Conservation (phyloP, 176 grass and related monocot species). For the Secale cereale region DNA sequence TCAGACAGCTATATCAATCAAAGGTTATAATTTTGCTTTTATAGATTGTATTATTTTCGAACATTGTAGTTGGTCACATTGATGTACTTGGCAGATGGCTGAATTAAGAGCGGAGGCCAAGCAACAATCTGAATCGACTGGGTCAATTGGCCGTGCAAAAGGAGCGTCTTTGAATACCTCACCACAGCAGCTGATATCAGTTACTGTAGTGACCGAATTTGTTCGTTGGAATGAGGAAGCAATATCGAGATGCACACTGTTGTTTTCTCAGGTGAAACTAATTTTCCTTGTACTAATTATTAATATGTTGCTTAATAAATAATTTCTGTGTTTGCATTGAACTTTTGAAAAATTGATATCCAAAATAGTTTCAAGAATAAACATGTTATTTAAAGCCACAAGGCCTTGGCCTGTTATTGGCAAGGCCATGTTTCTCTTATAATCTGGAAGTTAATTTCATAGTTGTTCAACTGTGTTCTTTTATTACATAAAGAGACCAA, state of each 20-base stretch:
- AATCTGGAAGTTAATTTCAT: neutral
- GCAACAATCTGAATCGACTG: conserved; percentile 83
- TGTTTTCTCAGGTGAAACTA: conserved; percentile 81
- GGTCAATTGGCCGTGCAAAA: conserved; percentile 84
- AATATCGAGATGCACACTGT: conserved; percentile 85
- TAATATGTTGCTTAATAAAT: conserved; percentile 5
- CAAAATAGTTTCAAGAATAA: conserved; percentile 4
- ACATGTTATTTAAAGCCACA: conserved; percentile 7
- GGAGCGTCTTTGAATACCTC: conserved; percentile 60
- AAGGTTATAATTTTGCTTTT: conserved; percentile 61
- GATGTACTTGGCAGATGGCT: conserved; percentile 56
- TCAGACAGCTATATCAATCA: conserved; percentile 74
- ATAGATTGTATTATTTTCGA: conserved; percentile 17
- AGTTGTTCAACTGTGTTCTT: neutral
- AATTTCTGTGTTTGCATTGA: conserved; percentile 10
- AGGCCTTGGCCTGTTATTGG: neutral
- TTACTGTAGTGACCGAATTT: conserved; percentile 94
- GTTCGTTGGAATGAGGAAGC: conserved; percentile 98
- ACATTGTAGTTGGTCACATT: conserved; percentile 11
- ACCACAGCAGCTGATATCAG: conserved; percentile 81
- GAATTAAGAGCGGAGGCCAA: conserved; percentile 79
- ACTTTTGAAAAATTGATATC: neutral
- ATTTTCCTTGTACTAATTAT: conserved; percentile 20
- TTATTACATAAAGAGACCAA: neutral
- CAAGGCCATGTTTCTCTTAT: neutral